Base-by-base conservation (phyloP, 2,329 filamentous ascomycete genomes). In the Hypoxylon sp. region DNA sequence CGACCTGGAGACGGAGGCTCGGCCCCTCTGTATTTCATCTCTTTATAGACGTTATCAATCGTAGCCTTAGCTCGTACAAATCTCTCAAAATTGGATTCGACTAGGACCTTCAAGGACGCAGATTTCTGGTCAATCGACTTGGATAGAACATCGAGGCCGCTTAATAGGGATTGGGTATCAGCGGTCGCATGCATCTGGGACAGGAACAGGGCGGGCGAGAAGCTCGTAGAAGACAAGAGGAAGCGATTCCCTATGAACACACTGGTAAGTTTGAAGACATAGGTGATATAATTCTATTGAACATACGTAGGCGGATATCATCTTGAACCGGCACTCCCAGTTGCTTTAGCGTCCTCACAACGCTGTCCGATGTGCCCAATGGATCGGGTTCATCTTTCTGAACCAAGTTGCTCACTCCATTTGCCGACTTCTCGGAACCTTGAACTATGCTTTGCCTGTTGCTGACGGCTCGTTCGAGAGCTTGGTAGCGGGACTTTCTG, bases 11-110 rank as follows among this genome's bases (percentile, higher is more conserved):
- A 79, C 2, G 82, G 81, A 5, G 86, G 85, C 51, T 91, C 89
- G 22, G 79, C 83, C 10, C 89, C 89, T 51, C 88, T 85, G 73
- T 84, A 95, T 85, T 89, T 97, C 96, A 99, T 99, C 80, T 99
- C 96, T 69, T 91, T 97, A 82, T 99, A 99, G 58, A 99, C 96
- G 81, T 97, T 97, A 82, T 99, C 96, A 76, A 99, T 98, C 6
- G 95, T 98, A 17, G 95, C 93, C 81, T 99, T 99, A 48, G 96
- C 96, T 70, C 94, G 92, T 62, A 99, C 96, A 83, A 99, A 99
- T 72, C 95, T 92, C 81, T 99, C 97, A 78, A 99, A 99, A 79
- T 99, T 99, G 71, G 93, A 95, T 80, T 99, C 96, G 25, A 99
- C 96, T 17, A 99, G 87, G 10, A 97, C 92, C 79, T 99, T 99